A percentile compares a stretch with the other conserved stretches of the same genome.
These are phyloP conservation scores for Verticillium longisporum DNA, from an alignment of 2,329 filamentous ascomycete species.

Conservation along the genomic window DNA sequence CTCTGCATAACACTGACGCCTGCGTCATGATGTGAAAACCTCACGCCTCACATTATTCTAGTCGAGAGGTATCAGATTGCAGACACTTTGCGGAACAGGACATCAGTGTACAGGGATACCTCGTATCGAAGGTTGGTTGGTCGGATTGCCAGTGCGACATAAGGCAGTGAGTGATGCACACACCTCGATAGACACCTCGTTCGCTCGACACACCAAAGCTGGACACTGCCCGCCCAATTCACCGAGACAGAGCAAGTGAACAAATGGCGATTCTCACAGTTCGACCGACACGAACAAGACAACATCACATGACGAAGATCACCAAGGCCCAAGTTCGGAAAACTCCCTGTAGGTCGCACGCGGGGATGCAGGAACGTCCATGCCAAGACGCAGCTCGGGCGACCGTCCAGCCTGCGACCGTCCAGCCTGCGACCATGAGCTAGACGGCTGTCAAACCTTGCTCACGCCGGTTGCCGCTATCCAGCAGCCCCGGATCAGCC, in stretches of 20 bases:
- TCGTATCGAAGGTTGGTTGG: not conserved
- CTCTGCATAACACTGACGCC: not conserved
- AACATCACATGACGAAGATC: not conserved
- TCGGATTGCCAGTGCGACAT: not conserved
- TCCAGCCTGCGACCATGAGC: not conserved
- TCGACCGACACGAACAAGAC: not conserved
- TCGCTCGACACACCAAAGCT: not conserved
- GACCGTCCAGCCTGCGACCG: too few species aligned
- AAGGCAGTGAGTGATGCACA: too few species aligned
- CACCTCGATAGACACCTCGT: not conserved
- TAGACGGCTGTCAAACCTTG: not conserved
- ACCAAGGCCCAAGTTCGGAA: not conserved
- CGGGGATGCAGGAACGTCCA: not conserved
- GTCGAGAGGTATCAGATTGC: too few species aligned
- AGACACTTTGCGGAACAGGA: not conserved
- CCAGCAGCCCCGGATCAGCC: not conserved
- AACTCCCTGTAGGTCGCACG: not conserved
- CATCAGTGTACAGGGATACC: not conserved
- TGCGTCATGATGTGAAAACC: not conserved
- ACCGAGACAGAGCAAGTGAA: not conserved
- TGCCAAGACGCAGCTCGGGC: not conserved
- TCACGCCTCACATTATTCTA: too few species aligned
- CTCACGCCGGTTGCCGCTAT: not conserved
- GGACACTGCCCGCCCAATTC: not conserved
- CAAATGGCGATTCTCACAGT: not conserved